Evolutionary conservation across 306 rosid species (phyloP), one percentile per base, ranked within the genome.

Genomic region (Dryas octopetala): DNA sequence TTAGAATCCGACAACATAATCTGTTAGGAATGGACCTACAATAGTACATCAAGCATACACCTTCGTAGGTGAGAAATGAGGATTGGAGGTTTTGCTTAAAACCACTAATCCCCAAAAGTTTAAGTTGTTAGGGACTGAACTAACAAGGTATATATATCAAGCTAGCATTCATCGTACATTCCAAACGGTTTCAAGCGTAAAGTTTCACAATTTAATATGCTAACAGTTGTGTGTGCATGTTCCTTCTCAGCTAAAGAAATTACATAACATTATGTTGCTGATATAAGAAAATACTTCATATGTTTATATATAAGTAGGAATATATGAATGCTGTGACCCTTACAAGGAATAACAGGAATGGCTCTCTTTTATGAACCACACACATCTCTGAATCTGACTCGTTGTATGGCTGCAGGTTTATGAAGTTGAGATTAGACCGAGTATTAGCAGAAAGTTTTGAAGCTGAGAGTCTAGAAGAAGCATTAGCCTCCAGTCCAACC

Each of bases 391-490:
- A 51, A 80, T 43, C 10, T 41, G 13, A 58, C 54, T 65, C 17
- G 16, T 79, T 85, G 76, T 78, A 16, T 67, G 19, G 76, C 79
- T 74, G 64, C 93, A 96, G 99, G 83, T 96, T 89, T 83, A 96
- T 96, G 99, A 96, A 92, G 87, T 84, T 96, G 76, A 89, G 99
- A 88, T 87, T 96, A 84, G 99, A 96, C 84, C 86, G 99, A 79
- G 99, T 96, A 66, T 85, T 96, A 68, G 61, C 87, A 8, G 96
- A 85, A 71, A 90, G 90, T 78, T 96, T 84, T 40, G 91, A 89
- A 82, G 90, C 97, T 48, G 88, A 84, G 66, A 90, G 85, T 81
- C 64, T 90, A 58, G 92, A 90, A 77, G 92, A 89, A 79, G 98
- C 97, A 38, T 78, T 96, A 45, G 97, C 94, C 76, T 90, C 89